Evolutionary conservation across 2,329 filamentous ascomycete species (phyloP).

Genomic region (Ophiostoma ips): DNA sequence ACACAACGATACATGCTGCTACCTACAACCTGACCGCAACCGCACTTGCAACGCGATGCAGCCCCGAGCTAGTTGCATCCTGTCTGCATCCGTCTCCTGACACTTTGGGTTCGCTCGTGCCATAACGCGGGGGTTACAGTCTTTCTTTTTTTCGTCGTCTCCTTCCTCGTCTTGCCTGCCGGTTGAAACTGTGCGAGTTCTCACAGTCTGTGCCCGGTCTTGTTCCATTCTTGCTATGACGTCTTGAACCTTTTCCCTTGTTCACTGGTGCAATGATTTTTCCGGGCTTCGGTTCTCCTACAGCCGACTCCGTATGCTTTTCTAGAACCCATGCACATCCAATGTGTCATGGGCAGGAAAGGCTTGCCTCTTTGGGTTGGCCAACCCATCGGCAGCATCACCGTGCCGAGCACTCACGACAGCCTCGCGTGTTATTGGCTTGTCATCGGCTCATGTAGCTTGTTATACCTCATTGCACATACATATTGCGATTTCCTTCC

Average conservation of each 20-base stretch:
- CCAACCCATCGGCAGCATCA: background rate
- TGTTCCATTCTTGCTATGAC: too few species aligned
- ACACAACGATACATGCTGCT: background rate
- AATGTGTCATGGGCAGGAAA: background rate
- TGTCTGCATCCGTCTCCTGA: background rate
- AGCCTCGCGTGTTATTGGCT: background rate
- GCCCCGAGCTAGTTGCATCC: background rate
- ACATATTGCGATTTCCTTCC: background rate
- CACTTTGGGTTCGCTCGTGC: background rate
- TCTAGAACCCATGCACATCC: too few species aligned
- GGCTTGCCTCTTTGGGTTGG: background rate
- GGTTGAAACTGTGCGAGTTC: background rate
- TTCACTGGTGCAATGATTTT: too few species aligned
- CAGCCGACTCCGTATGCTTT: too few species aligned
- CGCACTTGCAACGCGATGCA: background rate
- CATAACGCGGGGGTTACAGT: background rate
- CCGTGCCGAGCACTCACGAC: background rate
- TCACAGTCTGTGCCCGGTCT: background rate
- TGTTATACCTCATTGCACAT: background rate
- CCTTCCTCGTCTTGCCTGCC: background rate
- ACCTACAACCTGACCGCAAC: background rate
- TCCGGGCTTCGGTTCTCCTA: too few species aligned
- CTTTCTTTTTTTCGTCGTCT: background rate
- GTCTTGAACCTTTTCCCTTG: too few species aligned
- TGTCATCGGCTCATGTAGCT: background rate